phyloP scores from a whole-genome alignment of 306 rosid species.

The Luffa acutangula region DNA sequence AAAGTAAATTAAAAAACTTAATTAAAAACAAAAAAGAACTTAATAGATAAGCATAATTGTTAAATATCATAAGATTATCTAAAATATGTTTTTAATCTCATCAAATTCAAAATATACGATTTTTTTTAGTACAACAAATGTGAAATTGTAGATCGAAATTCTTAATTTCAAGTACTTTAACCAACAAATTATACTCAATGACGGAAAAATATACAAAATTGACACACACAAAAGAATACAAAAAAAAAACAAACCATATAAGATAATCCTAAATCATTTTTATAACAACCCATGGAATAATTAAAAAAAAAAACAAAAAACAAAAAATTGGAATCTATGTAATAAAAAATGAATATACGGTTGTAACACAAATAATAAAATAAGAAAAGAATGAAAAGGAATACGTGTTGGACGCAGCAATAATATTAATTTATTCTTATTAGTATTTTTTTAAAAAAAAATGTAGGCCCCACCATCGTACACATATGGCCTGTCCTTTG shows the following conservation, averaged over 20 bases:
- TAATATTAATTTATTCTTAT: not conserved
- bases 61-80: too few relatives aligned
- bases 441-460: not conserved
- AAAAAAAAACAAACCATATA: not conserved
- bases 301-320: not conserved
- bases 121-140: too few relatives aligned
- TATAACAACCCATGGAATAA: not conserved
- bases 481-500: conserved; percentile 13
- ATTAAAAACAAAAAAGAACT: too few relatives aligned
- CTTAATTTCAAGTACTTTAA: too few relatives aligned
- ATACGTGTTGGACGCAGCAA: conserved; percentile 2
- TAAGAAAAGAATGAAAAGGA: not conserved
- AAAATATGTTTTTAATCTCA: too few relatives aligned
- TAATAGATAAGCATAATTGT: not conserved
- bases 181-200: too few relatives aligned
- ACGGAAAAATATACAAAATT: too few relatives aligned
- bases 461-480: not conserved
- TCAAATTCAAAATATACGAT: too few relatives aligned
- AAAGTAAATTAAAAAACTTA: not conserved
- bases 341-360: not conserved
- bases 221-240: not conserved
- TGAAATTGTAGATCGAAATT: too few relatives aligned
- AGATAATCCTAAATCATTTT: not conserved
- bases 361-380: not conserved
- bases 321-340: not conserved